phyloP scores from a whole-genome alignment of 108 stramenopile species.

The Cyclotella baltica region DNA sequence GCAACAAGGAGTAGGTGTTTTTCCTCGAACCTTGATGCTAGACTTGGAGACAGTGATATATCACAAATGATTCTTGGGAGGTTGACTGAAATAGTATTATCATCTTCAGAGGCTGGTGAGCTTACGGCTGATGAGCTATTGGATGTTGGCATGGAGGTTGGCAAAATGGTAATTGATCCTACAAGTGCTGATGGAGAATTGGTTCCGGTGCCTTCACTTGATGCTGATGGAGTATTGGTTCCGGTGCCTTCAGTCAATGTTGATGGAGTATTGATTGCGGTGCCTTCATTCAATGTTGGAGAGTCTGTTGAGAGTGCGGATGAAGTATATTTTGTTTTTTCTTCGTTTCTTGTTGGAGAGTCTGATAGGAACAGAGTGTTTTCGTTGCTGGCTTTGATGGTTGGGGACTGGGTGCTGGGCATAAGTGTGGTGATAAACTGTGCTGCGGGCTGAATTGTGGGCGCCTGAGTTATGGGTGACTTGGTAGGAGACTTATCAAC shows the following conservation, averaged over 20 bases:
- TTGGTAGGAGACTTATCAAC: not conserved
- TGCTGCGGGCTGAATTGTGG: not conserved
- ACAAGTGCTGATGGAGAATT: not conserved
- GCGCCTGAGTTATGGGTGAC: not conserved
- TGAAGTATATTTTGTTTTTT: too few relatives aligned
- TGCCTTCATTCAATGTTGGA: too few relatives aligned
- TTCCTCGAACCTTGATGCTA: constrained; percentile 24
- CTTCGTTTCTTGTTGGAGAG: not conserved
- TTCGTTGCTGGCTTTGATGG: too few relatives aligned
- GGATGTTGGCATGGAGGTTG: constrained; percentile 1
- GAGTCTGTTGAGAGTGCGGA: too few relatives aligned
- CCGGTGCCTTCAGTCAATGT: too few relatives aligned
- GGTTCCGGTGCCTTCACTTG: too few relatives aligned
- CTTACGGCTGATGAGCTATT: not conserved
- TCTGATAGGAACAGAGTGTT: too few relatives aligned
- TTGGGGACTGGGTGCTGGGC: not conserved
- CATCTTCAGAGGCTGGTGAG: not conserved
- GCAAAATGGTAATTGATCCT: not conserved
- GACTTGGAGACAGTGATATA: constrained; percentile 20
- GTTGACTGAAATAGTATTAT: constrained; percentile 14
- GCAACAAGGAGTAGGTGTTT: constrained; percentile 38
- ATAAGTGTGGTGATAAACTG: not conserved
- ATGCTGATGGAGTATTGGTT: too few relatives aligned
- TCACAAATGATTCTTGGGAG: constrained; percentile 45
- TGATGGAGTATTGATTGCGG: too few relatives aligned